Conservation (phyloP, 352 stramenopile genomes). For the Peronospora belbahrii region DNA sequence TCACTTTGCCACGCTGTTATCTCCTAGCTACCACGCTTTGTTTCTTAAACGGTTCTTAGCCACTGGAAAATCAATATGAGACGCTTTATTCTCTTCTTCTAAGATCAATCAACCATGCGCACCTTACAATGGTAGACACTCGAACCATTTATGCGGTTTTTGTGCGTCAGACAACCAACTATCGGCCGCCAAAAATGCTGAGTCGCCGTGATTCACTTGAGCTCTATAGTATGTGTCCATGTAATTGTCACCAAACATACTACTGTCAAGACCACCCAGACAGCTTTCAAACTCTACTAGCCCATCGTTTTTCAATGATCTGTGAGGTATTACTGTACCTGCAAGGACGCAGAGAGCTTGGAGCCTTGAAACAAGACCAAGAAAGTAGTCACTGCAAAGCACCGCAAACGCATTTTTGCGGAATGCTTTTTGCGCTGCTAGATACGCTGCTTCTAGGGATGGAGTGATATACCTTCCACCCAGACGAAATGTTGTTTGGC, state of each 20-base stretch:
- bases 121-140: slow-evolving; percentile 17
- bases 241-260: not conserved
- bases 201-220: slow-evolving; percentile 41
- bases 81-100: no score
- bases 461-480: slow-evolving; percentile 17
- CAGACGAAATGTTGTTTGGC: slow-evolving; percentile 26
- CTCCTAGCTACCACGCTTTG: no score
- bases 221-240: slow-evolving; percentile 30
- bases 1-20: no score
- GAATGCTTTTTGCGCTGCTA: slow-evolving; percentile 23
- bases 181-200: slow-evolving; percentile 31
- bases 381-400: slow-evolving; percentile 30
- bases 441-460: slow-evolving; percentile 13
- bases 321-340: slow-evolving; percentile 17
- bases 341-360: slow-evolving; percentile 13
- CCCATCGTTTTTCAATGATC: slow-evolving; percentile 26
- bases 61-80: no score
- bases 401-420: slow-evolving; percentile 23
- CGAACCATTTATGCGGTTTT: slow-evolving; percentile 43
- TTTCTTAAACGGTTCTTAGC: no score
- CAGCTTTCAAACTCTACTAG: slow-evolving; percentile 48
- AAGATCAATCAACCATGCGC: no score
- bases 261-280: slow-evolving; percentile 1
- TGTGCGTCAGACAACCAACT: slow-evolving; percentile 23
- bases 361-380: slow-evolving; percentile 27